phyloP scores from a whole-genome alignment of 371 early-diverging fungal species.

The Rhizopus delemar region DNA sequence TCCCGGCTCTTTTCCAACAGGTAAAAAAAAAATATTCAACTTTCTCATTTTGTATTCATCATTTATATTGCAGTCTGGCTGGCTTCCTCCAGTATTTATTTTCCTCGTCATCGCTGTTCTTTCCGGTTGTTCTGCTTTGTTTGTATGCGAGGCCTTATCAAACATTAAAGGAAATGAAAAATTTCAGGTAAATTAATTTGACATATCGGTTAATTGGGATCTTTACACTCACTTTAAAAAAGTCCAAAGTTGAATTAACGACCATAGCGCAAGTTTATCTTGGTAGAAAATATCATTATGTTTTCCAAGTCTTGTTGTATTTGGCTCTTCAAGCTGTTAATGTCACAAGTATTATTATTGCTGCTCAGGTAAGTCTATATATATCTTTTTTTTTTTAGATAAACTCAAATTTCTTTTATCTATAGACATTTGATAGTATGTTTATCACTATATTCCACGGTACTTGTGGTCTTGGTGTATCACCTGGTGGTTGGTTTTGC shows the following conservation, averaged over 20 bases:
- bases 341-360: slow-evolving; percentile 61
- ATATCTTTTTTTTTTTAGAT: not conserved
- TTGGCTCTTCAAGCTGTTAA: slow-evolving; percentile 63
- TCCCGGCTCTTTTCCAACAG: slow-evolving; percentile 46
- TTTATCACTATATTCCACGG: slow-evolving; percentile 44
- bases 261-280: slow-evolving; percentile 59
- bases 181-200: slow-evolving; percentile 46
- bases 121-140: slow-evolving; percentile 61
- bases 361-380: slow-evolving; percentile 48
- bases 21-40: slow-evolving; percentile 13
- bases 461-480: slow-evolving; percentile 41
- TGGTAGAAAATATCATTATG: slow-evolving; percentile 53
- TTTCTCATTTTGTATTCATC: not conserved
- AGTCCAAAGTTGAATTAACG: slow-evolving; percentile 58
- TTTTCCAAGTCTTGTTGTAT: slow-evolving; percentile 58
- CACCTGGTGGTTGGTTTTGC: slow-evolving; percentile 50
- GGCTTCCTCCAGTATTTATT: slow-evolving; percentile 48
- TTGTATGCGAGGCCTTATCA: slow-evolving; percentile 79
- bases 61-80: slow-evolving; percentile 33
- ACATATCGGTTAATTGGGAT: not conserved
- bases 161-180: slow-evolving; percentile 76
- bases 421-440: slow-evolving; percentile 47
- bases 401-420: not conserved
- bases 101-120: slow-evolving; percentile 48
- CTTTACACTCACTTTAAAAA: slow-evolving; percentile 1